Evolutionary conservation across 768 basidiomycete genomes (phyloP).

Genomic region (Russula brevipes): DNA sequence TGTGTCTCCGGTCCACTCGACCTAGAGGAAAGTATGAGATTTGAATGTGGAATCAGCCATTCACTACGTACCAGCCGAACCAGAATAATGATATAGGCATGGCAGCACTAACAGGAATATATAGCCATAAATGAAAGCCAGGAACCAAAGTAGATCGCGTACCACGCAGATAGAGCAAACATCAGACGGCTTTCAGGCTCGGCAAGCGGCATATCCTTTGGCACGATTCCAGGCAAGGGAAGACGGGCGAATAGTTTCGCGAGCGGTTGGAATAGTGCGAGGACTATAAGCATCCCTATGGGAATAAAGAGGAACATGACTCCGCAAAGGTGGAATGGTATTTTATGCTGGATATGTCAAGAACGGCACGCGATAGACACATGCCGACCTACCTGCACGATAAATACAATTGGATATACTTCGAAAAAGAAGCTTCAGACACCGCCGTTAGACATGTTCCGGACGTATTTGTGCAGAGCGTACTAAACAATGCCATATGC

Average conservation of each 20-base stretch:
- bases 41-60: no score
- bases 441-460: not conserved
- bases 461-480: not conserved
- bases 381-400: conserved; percentile 19
- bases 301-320: conserved; percentile 26
- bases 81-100: conserved; percentile 28
- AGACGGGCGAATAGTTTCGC: conserved; percentile 17
- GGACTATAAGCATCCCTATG: conserved; percentile 24
- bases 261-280: conserved; percentile 12
- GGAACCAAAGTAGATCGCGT: not conserved
- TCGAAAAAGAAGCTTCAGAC: conserved; percentile 27
- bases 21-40: conserved; percentile 9
- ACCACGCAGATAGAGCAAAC: conserved; percentile 27
- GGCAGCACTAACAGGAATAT: conserved; percentile 9
- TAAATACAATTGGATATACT: conserved; percentile 26
- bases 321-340: conserved; percentile 26
- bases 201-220: not conserved
- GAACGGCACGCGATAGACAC: not conserved
- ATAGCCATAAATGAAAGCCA: not conserved
- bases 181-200: conserved; percentile 24
- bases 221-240: conserved; percentile 22
- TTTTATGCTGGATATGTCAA: conserved; percentile 20
- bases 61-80: conserved; percentile 27
- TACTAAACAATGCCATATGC: conserved; percentile 29
- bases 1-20: conserved; percentile 25